These are phyloP conservation scores for Naematelia encephala DNA, from an alignment of 768 basidiomycete genomes.

Conservation along the genomic window DNA sequence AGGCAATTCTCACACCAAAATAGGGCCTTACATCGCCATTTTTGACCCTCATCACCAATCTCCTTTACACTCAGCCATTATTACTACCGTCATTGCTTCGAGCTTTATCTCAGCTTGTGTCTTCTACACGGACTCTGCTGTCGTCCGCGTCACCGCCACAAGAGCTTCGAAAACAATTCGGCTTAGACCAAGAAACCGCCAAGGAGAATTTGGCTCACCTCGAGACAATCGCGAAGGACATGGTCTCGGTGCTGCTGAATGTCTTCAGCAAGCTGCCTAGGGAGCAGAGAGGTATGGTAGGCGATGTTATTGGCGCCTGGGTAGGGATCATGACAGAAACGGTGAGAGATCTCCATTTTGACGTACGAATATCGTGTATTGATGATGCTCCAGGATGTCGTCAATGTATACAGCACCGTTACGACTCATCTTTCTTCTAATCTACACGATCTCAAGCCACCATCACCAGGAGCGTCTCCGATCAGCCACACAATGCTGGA, in stretches of 20 bases:
- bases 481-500: constrained; percentile 65
- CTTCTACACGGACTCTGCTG: constrained; percentile 66
- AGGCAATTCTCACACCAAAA: not conserved
- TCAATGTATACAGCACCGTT: constrained; percentile 77
- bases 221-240: constrained; percentile 74
- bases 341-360: constrained; percentile 52
- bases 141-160: constrained; percentile 53
- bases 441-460: constrained; percentile 27
- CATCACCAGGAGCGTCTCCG: constrained; percentile 43
- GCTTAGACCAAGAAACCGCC: constrained; percentile 62
- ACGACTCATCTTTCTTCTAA: constrained; percentile 53
- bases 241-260: constrained; percentile 93
- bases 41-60: constrained; percentile 82
- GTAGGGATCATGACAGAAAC: constrained; percentile 69
- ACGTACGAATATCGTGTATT: not conserved
- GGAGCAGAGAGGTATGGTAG: constrained; percentile 70
- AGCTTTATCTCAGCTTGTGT: constrained; percentile 74
- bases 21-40: constrained; percentile 74
- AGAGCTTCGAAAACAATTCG: constrained; percentile 52
- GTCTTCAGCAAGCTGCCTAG: constrained; percentile 83
- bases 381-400: constrained; percentile 59
- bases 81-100: constrained; percentile 78
- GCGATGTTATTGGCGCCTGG: constrained; percentile 87
- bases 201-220: constrained; percentile 67
- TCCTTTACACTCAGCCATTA: constrained; percentile 84